Conservation (phyloP, 768 basidiomycete species). For the Suillus bovinus region DNA sequence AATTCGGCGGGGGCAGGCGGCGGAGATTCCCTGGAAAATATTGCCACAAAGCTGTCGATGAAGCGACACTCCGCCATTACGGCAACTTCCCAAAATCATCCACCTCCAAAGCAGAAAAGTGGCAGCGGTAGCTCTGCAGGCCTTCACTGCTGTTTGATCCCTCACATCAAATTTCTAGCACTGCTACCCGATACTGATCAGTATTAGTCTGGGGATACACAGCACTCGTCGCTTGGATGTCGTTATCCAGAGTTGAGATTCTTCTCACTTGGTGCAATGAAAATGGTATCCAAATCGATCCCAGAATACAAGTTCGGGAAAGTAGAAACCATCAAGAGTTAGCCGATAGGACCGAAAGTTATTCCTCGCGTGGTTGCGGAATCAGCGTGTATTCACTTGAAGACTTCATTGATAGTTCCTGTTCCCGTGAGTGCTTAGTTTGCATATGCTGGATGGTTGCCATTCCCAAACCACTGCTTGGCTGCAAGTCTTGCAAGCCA, state of each 20-base stretch:
- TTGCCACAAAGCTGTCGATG: slow-evolving; percentile 13
- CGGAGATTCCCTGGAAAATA: slow-evolving; percentile 20
- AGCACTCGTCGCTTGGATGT: slow-evolving; percentile 18
- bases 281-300: slow-evolving; percentile 48
- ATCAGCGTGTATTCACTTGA: slow-evolving; percentile 27
- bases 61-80: slow-evolving; percentile 7
- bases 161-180: background rate
- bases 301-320: slow-evolving; percentile 38
- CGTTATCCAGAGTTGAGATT: slow-evolving; percentile 14
- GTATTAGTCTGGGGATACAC: background rate
- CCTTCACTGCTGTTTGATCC: background rate
- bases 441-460: background rate
- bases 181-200: background rate
- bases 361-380: slow-evolving; percentile 16
- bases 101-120: background rate
- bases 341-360: slow-evolving; percentile 2
- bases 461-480: background rate
- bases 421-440: slow-evolving; percentile 28
- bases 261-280: slow-evolving; percentile 52
- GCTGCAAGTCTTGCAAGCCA: background rate
- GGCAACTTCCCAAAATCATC: slow-evolving; percentile 2
- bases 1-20: slow-evolving; percentile 7
- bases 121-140: background rate
- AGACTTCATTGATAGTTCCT: slow-evolving; percentile 21
- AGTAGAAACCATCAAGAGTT: slow-evolving; percentile 11